Conservation (phyloP, 2,329 filamentous ascomycete species). For the Aureobasidium mangrovei region DNA sequence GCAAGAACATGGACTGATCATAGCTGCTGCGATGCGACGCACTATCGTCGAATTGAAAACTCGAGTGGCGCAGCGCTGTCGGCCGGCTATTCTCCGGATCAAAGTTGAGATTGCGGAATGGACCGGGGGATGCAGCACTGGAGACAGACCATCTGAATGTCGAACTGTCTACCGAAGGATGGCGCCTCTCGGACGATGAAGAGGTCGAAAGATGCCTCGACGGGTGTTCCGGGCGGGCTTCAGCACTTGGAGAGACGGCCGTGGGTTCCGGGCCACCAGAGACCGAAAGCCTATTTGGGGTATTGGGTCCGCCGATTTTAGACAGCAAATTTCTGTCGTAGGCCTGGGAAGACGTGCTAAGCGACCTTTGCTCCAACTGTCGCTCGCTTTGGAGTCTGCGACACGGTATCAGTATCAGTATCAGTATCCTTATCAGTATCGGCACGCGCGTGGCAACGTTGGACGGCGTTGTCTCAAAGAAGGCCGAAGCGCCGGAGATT, state of each 20-base stretch:
- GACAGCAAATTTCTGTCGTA: slow-evolving; percentile 56
- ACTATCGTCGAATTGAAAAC: slow-evolving; percentile 33
- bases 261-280: slow-evolving; percentile 24
- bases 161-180: slow-evolving; percentile 31
- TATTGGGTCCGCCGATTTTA: slow-evolving; percentile 53
- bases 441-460: background rate
- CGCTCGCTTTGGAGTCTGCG: slow-evolving; percentile 50
- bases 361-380: slow-evolving; percentile 48
- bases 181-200: slow-evolving; percentile 30
- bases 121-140: slow-evolving; percentile 34
- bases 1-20: slow-evolving; percentile 49
- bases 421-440: background rate
- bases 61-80: slow-evolving; percentile 31
- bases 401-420: background rate
- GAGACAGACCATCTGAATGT: slow-evolving; percentile 33
- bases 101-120: slow-evolving; percentile 35
- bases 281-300: slow-evolving; percentile 38
- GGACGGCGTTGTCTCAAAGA: background rate
- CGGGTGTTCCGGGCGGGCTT: slow-evolving; percentile 33
- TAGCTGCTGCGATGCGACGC: slow-evolving; percentile 53
- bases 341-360: slow-evolving; percentile 51
- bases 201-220: slow-evolving; percentile 34
- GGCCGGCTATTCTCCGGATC: slow-evolving; percentile 22
- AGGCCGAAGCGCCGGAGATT: slow-evolving; percentile 1
- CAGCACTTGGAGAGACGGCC: slow-evolving; percentile 30